Base-by-base conservation (phyloP, 1,139 yeast genomes). In the Blastobotrys persicus region DNA sequence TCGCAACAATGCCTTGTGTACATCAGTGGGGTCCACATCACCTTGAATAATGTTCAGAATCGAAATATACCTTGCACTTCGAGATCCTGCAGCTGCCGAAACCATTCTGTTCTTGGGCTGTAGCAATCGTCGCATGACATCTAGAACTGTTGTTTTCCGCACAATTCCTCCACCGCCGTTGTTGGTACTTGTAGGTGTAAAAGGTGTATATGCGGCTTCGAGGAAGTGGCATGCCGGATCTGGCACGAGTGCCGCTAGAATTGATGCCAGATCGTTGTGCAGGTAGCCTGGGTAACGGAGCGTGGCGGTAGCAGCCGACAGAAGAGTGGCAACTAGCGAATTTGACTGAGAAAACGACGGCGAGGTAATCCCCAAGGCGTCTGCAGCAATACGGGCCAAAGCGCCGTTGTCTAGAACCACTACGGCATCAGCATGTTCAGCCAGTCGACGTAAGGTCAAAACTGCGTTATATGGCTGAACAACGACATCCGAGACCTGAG, bases 391-490 rank as follows among this genome's bases (percentile, higher is more conserved):
- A 7, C 81, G 70, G 58, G 84, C 76, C 52, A 92, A 70, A 0
- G 98, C 92, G 53, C 87, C 89, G 66, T 92, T 92, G 63, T 92
- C 98, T 62, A 91, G 85, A 2, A 92, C 94, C 39, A 89, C 76
- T 23, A 89, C 85, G 1, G 89, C 85, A 66, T 92, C 97, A 44
- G 96, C 86, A 60, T 78, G 80, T 56, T 88, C 92, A 3, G 88
- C 86, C 52, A 92, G 75, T 58, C 98, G 72, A 61, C 83, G 81
- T 55, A 94, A 72, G 0, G 98, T 85, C 49, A 92, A 70, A 20
- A 94, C 75, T 0, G 95, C 84, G 66, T 92, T 92, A 69, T 92
- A 92, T 0, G 98, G 98, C 64, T 92, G 98, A 1, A 92, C 97
- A 19, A 94, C 98, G 31, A 92, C 97, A 61, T 92, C 98, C 1